Evolutionary conservation across 2,329 filamentous ascomycete genomes (phyloP).

Genomic region (Colletotrichum musicola): DNA sequence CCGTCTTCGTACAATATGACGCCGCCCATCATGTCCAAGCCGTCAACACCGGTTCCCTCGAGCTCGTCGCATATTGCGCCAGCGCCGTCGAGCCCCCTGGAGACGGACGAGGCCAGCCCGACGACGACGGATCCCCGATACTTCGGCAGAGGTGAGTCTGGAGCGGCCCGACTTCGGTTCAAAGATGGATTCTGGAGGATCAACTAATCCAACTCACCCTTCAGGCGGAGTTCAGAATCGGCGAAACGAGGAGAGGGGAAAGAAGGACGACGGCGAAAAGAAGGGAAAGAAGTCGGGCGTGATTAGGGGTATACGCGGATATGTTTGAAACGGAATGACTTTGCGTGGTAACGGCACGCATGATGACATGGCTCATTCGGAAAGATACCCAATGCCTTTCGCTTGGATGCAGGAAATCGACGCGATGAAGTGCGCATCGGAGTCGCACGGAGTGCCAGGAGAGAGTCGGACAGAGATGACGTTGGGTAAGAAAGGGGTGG

Average conservation of each 20-base stretch:
- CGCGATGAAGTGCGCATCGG: background rate
- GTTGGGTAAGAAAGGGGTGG: too few relatives aligned
- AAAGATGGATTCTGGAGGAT: constrained; percentile 48
- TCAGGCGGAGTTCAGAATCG: constrained; percentile 62
- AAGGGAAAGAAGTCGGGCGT: constrained; percentile 53
- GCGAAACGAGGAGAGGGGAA: constrained; percentile 65
- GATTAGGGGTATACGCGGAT: constrained; percentile 57
- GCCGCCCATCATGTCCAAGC: constrained; percentile 54
- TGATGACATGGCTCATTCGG: background rate
- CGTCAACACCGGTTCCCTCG: constrained; percentile 45
- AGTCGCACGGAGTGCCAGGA: background rate
- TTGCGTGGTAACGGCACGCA: background rate
- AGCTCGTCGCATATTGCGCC: constrained; percentile 50
- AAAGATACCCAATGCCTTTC: constrained; percentile 27
- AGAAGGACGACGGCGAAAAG: constrained; percentile 56
- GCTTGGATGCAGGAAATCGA: background rate
- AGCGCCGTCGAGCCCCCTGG: constrained; percentile 50
- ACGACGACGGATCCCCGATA: constrained; percentile 53
- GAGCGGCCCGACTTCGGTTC: constrained; percentile 20
- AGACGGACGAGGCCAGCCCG: constrained; percentile 48
- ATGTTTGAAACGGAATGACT: constrained; percentile 43
- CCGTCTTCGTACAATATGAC: constrained; percentile 58
- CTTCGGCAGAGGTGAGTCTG: constrained; percentile 59
- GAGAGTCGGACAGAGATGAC: too few relatives aligned
- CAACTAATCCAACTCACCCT: constrained; percentile 18